Evolutionary conservation across 1,139 yeast species (phyloP).

Genomic region (Yamadazyma friedrichii): DNA sequence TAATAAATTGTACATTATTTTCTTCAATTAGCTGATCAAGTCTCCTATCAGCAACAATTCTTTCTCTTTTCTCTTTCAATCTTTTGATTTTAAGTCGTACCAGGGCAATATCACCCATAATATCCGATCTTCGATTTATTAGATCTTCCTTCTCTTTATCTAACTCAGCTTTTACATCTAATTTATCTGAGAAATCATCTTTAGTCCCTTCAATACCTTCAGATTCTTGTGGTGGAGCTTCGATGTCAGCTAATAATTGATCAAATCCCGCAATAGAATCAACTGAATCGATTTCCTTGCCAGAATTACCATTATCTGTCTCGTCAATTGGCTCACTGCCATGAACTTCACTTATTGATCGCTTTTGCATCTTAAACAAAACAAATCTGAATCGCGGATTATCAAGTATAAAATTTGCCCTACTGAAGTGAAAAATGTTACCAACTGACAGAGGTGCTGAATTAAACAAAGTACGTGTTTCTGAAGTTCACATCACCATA

Average conservation of each 20-base stretch:
- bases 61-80: slow-evolving; percentile 18
- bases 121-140: slow-evolving; percentile 19
- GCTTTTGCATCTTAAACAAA: slow-evolving; percentile 1
- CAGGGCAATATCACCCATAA: slow-evolving; percentile 22
- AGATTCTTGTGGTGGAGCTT: background rate
- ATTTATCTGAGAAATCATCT: background rate
- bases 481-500: no score
- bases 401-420: background rate
- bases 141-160: slow-evolving; percentile 20
- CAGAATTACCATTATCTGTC: background rate
- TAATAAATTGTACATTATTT: slow-evolving; percentile 19
- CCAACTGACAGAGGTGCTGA: slow-evolving; percentile 6
- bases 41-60: slow-evolving; percentile 16
- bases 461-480: slow-evolving; percentile 31
- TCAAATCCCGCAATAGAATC: background rate
- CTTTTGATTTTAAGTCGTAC: slow-evolving; percentile 18
- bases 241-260: slow-evolving; percentile 1
- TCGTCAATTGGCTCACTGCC: background rate
- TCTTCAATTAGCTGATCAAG: slow-evolving; percentile 24
- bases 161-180: background rate
- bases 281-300: background rate
- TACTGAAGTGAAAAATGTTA: slow-evolving; percentile 2
- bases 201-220: background rate
- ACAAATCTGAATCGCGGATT: slow-evolving; percentile 1
- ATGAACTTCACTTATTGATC: background rate